These are phyloP conservation scores for Pyronema domesticum DNA, from an alignment of 495 filamentous ascomycete genomes.

Conservation along the genomic window DNA sequence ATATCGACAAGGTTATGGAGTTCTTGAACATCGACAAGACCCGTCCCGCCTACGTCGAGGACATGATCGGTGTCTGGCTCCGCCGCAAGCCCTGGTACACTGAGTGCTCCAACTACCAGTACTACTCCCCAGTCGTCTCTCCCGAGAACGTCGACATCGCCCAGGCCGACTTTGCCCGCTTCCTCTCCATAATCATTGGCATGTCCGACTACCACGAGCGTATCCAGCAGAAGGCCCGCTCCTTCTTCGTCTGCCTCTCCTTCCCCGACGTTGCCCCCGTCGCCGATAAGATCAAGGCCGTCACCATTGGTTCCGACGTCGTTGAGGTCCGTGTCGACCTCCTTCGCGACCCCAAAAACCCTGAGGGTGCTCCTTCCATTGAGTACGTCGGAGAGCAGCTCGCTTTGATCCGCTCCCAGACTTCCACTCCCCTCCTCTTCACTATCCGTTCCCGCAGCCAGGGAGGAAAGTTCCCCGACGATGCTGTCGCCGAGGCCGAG, in stretches of 20 bases:
- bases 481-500: slow-evolving; percentile 46
- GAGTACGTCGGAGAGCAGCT: slow-evolving; percentile 73
- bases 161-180: slow-evolving; percentile 61
- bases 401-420: slow-evolving; percentile 53
- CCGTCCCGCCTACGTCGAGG: slow-evolving; percentile 80
- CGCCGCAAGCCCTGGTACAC: slow-evolving; percentile 82
- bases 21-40: slow-evolving; percentile 82
- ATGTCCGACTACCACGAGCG: slow-evolving; percentile 43
- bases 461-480: slow-evolving; percentile 76
- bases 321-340: slow-evolving; percentile 90
- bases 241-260: slow-evolving; percentile 87
- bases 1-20: slow-evolving; percentile 74
- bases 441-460: slow-evolving; percentile 74
- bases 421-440: slow-evolving; percentile 80
- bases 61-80: slow-evolving; percentile 83
- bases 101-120: slow-evolving; percentile 89
- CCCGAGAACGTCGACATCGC: slow-evolving; percentile 37
- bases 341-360: slow-evolving; percentile 50
- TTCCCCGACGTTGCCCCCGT: slow-evolving; percentile 50
- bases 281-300: slow-evolving; percentile 43
- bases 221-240: slow-evolving; percentile 52
- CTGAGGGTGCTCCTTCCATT: slow-evolving; percentile 39
- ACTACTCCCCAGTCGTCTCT: slow-evolving; percentile 47
- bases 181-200: slow-evolving; percentile 57
- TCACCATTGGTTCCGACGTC: slow-evolving; percentile 74